Evolutionary conservation across 805 yeast species (phyloP), one percentile per base, ranked within the genome.

Genomic region (Ogataea trehalophila): DNA sequence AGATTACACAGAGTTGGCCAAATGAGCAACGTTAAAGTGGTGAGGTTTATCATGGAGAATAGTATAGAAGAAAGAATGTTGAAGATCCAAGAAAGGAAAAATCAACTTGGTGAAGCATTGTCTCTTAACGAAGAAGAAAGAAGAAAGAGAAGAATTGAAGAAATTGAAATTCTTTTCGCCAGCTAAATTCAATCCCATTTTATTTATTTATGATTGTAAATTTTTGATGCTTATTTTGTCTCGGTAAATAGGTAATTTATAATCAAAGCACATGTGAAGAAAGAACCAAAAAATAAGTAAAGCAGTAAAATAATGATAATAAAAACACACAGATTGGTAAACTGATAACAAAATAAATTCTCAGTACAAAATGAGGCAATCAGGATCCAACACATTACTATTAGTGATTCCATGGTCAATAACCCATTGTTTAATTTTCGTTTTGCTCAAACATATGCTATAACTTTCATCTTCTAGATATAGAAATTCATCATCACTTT

Each of bases 1-100:
- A 66, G 98, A 57, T 77, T 92, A 16, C 97, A 91, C 61, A 76
- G 98, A 55, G 87, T 92, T 60, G 97, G 98, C 0, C 98, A 91
- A 61, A 70, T 70, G 11, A 77, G 73, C 23, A 75, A 74, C 38
- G 97, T 92, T 14, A 79, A 77, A 51, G 90, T 91, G 31, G 72
- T 80, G 2, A 68, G 97, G 49, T 91, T 91, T 59, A 88, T 91
- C 39, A 81, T 91, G 67, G 83, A 83, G 55, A 81, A 81, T 41
- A 81, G 92, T 49, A 87, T 91, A 20, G 98, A 91, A 62, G 94
- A 84, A 51, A 81, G 89, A 56, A 92, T 91, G 94, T 71, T 92
- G 42, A 75, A 79, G 52, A 87, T 92, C 37, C 98, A 91, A 63
- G 96, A 87, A 53, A 70, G 91, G 36, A 92, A 91, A 62, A 75